phyloP scores from a whole-genome alignment of 2,329 filamentous ascomycete species.

The Ceratocystiopsis brevicomis region DNA sequence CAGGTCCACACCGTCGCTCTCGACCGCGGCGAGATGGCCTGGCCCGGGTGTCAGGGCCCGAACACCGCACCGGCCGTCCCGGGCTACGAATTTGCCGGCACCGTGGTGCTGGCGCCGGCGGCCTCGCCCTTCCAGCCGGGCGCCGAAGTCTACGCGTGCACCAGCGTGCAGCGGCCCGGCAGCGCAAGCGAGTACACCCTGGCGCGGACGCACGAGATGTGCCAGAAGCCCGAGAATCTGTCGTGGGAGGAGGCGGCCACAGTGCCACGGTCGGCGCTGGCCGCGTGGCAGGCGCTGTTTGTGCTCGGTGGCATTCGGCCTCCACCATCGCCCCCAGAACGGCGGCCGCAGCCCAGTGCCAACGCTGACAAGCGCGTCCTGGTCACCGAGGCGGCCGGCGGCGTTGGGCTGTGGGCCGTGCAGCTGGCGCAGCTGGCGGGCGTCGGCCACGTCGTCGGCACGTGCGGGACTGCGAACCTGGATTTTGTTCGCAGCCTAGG shows the following conservation, averaged over 20 bases:
- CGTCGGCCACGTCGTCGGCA: constrained; percentile 8
- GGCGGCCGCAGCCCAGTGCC: not conserved
- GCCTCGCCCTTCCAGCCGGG: constrained; percentile 13
- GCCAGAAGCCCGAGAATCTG: constrained; percentile 9
- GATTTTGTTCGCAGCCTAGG: constrained; percentile 8
- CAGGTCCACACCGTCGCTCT: constrained; percentile 15
- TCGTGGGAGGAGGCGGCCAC: constrained; percentile 12
- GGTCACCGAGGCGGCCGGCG: constrained; percentile 11
- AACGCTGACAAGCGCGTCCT: constrained; percentile 9
- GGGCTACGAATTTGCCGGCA: constrained; percentile 16
- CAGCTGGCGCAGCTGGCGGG: constrained; percentile 12
- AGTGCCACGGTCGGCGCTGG: constrained; percentile 10
- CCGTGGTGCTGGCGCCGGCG: constrained; percentile 11
- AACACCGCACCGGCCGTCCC: constrained; percentile 6
- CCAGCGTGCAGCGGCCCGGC: constrained; percentile 10
- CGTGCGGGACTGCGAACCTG: constrained; percentile 6
- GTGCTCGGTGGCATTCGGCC: constrained; percentile 5
- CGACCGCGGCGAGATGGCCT: constrained; percentile 14
- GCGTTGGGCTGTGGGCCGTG: constrained; percentile 11
- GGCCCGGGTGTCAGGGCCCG: constrained; percentile 6
- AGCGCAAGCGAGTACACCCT: constrained; percentile 8
- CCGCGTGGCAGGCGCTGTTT: constrained; percentile 13
- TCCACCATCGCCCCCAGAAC: not conserved
- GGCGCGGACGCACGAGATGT: constrained; percentile 8
- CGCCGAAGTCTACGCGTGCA: constrained; percentile 14